Evolutionary conservation across 768 basidiomycete genomes (phyloP).

Genomic region (Dacryopinax primogenitus): DNA sequence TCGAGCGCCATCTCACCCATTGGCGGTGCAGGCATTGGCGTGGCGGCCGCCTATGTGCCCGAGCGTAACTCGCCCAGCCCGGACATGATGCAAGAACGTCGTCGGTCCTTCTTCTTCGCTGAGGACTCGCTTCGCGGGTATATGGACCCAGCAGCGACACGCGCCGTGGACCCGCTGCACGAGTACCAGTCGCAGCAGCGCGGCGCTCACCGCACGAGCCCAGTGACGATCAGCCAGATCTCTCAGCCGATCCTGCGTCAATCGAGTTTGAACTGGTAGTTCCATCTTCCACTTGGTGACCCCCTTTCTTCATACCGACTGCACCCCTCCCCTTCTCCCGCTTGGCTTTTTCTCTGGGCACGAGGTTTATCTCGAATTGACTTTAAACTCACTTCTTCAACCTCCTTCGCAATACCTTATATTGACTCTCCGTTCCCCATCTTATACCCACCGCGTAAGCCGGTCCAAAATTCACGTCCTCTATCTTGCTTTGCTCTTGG

Average conservation of each 20-base stretch:
- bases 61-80: conserved; percentile 7
- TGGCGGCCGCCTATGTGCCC: not conserved
- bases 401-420: not conserved
- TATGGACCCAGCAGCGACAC: conserved; percentile 27
- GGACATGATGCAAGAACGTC: conserved; percentile 12
- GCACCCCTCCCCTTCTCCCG: not conserved
- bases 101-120: conserved; percentile 65
- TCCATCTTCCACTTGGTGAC: not conserved
- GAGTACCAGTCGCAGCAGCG: conserved; percentile 32
- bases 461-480: conserved; percentile 4
- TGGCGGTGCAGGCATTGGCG: not conserved
- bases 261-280: conserved; percentile 76
- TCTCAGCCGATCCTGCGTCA: conserved; percentile 64
- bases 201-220: conserved; percentile 44
- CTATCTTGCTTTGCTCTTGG: not conserved
- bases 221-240: conserved; percentile 34
- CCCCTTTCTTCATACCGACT: not conserved
- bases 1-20: not conserved
- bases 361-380: not conserved
- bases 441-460: conserved; percentile 1
- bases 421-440: not conserved
- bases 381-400: not conserved
- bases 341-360: conserved; percentile 6
- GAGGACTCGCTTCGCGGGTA: conserved; percentile 66
- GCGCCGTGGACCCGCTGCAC: conserved; percentile 25